Evolutionary conservation across 2,329 filamentous ascomycete genomes (phyloP), one percentile per base, ranked within the genome.

Genomic region (Ophiostoma fasciatum): DNA sequence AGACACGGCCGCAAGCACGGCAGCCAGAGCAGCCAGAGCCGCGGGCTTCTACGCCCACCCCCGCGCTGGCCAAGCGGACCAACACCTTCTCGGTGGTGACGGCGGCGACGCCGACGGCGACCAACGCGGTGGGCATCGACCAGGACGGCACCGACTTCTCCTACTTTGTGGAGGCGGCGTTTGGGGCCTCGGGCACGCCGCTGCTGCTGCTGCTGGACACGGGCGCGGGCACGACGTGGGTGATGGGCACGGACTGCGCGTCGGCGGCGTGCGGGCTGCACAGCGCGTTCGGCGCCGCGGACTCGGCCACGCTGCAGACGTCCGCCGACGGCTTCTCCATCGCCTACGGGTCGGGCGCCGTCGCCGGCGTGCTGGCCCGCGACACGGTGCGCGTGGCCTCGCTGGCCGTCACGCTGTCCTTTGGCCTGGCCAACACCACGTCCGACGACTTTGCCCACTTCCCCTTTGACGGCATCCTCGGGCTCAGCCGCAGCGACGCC

Each of bases 381-480:
- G 85, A 94, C 49, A 74, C 62, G 0, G 51, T 90, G 17, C 62
- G 64, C 4, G 59, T 93, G 44, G 80, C 75, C 3, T 73, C 71
- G 13, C 62, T 87, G 42, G 68, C 64, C 28, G 51, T 83, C 12
- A 54, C 65, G 2, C 66, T 84, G 47, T 62, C 71, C 4, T 82
- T 94, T 48, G 85, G 85, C 5, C 57, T 87, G 40, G 82, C 80
- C 17, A 70, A 68, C 23, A 67, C 67, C 18, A 81, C 81, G 2
- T 84, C 82, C 1, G 57, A 72, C 35, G 76, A 90, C 44, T 93
- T 94, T 53, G 58, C 62, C 20, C 68, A 70, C 35, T 93, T 88
- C 48, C 79, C 82, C 2, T 85, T 93, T 55, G 85, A 94, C 52
- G 85, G 85, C 18, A 92, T 94, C 33, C 60, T 94, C 3, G 85